A percentile compares a stretch with the other conserved stretches of the same genome.
phyloP scores from a whole-genome alignment of 129 eudicot species.

The Scalesia atractyloides region DNA sequence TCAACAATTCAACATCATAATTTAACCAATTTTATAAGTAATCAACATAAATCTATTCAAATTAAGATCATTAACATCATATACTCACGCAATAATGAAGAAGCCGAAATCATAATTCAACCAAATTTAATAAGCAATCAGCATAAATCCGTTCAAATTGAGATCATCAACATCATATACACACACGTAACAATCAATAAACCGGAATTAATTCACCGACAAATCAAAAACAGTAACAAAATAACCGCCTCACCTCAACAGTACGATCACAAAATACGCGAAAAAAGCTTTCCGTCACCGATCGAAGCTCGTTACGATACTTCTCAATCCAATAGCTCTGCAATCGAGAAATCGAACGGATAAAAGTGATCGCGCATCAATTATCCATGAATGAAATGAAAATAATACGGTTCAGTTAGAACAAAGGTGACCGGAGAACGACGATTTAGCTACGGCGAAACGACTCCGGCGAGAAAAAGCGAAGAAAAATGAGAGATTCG shows the following conservation, averaged over 20 bases:
- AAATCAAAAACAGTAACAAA: slow-evolving; percentile 9
- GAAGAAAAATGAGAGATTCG: slow-evolving; percentile 21
- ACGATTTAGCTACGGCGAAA: neutral
- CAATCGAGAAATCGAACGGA: slow-evolving; percentile 12
- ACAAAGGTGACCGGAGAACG: neutral
- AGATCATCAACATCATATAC: too few relatives aligned
- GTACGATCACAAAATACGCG: neutral
- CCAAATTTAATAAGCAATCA: too few relatives aligned
- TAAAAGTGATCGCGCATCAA: slow-evolving; percentile 23
- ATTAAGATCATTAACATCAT: too few relatives aligned
- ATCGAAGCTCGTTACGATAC: slow-evolving; percentile 24
- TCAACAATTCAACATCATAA: too few relatives aligned
- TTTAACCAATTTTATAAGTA: too few relatives aligned
- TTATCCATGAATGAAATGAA: slow-evolving; percentile 4
- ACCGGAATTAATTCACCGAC: neutral
- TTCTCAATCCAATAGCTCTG: neutral
- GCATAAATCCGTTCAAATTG: too few relatives aligned
- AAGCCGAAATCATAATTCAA: neutral
- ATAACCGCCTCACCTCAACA: slow-evolving; percentile 27
- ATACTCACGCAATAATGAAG: too few relatives aligned
- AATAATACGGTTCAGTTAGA: slow-evolving; percentile 13
- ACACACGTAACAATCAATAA: slow-evolving; percentile 1
- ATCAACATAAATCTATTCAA: too few relatives aligned
- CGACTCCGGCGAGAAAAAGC: neutral
- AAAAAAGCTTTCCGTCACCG: slow-evolving; percentile 20